Conservation (phyloP, 345 rosid species). For the Eutrema japonicum region DNA sequence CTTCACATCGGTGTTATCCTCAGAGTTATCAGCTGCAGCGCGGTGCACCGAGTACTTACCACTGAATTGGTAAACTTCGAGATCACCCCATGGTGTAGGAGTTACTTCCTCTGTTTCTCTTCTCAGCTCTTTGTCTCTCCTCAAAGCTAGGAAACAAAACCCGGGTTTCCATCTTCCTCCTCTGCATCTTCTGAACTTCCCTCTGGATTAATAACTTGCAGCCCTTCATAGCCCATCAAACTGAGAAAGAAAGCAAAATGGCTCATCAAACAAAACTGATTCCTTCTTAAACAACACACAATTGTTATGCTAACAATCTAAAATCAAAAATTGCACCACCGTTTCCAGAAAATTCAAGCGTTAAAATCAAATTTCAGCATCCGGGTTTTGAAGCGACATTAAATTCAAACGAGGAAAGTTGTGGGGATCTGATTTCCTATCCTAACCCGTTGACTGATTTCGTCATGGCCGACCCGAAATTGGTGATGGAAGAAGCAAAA, state of each 20-base stretch:
- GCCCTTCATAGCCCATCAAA: slow-evolving; percentile 76
- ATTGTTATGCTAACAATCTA: too few species aligned
- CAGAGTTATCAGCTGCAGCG: slow-evolving; percentile 49
- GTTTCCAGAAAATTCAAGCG: neutral
- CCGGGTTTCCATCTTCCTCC: slow-evolving; percentile 76
- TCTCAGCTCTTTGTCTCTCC: slow-evolving; percentile 81
- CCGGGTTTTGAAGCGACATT: too few species aligned
- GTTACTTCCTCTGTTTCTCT: slow-evolving; percentile 53
- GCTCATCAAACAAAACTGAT: neutral
- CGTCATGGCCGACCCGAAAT: slow-evolving; percentile 65
- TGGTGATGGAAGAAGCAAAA: slow-evolving; percentile 72
- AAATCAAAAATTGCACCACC: too few species aligned
- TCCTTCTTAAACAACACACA: too few species aligned
- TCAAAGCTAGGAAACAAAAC: slow-evolving; percentile 24
- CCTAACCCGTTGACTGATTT: slow-evolving; percentile 86
- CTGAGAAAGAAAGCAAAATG: slow-evolving; percentile 38
- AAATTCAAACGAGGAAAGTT: too few species aligned
- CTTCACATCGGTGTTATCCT: slow-evolving; percentile 42
- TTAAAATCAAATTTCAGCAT: neutral
- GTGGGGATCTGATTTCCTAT: neutral
- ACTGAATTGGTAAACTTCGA: slow-evolving; percentile 69
- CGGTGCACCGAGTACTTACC: slow-evolving; percentile 63
- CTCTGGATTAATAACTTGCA: slow-evolving; percentile 89
- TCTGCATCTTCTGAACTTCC: slow-evolving; percentile 92
- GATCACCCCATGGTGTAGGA: slow-evolving; percentile 82